Evolutionary conservation across 345 rosid genomes (phyloP), one percentile per base, ranked within the genome.

Genomic region (Eutrema heterophyllum): DNA sequence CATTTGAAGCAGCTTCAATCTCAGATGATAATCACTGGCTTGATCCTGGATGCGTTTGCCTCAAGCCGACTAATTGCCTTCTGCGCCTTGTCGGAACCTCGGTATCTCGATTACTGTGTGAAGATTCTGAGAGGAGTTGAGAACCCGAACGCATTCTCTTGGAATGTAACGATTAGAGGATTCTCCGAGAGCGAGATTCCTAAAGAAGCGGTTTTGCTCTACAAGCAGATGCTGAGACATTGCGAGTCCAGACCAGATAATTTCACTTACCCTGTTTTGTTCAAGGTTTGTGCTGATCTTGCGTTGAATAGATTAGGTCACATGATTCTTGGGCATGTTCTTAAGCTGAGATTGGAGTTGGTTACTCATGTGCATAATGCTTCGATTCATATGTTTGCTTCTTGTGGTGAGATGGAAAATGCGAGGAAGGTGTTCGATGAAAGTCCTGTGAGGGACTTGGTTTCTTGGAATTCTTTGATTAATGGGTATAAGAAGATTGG

Each of bases 401-500:
- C 84, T 2, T 71, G 78, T 13, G 91, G 96, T 18, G 90, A 87
- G 13, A 61, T 88, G 75, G 80, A 48, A 6, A 36, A 72, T 77
- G 98, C 98, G 36, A 72, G 77, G 38, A 81, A 84, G 81, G 81
- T 89, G 89, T 94, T 94, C 52, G 95, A 89, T 79, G 83, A 81
- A 86, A 61, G 91, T 81, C 64, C 81, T 38, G 89, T 84, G 26
- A 91, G 90, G 65, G 88, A 91, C 64, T 85, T 86, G 84, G 94
- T 93, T 79, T 83, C 98, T 50, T 93, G 97, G 97, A 93, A 91
- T 63, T 83, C 83, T 30, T 82, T 93, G 87, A 91, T 91, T 76
- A 84, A 84, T 75, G 98, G 98, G 52, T 91, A 81, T 69, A 87
- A 80, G 76, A 87, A 81, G 80, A 63, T 83, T 54, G 89, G 89